These are phyloP conservation scores for Lecanicillium sp. DNA, from an alignment of 2,329 filamentous ascomycete species.

Conservation along the genomic window DNA sequence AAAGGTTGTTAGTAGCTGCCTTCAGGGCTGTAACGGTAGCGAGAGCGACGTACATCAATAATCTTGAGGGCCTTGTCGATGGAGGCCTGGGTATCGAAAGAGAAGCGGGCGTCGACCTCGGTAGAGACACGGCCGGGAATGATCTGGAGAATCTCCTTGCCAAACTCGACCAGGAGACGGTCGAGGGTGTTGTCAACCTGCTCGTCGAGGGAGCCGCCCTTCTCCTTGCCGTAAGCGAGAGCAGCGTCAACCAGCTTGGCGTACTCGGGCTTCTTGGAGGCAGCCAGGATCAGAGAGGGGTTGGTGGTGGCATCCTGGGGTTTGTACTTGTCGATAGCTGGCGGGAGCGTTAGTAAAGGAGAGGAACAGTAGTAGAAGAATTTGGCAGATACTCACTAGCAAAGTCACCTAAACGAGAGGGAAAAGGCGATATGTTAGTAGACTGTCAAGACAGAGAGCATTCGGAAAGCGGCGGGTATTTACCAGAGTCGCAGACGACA, in stretches of 20 bases:
- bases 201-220: conserved; percentile 60
- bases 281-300: conserved; percentile 95
- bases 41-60: conserved; percentile 62
- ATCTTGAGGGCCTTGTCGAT: conserved; percentile 95
- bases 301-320: conserved; percentile 99
- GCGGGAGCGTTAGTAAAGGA: conserved; percentile 21
- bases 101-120: conserved; percentile 93
- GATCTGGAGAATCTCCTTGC: conserved; percentile 93
- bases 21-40: conserved; percentile 67
- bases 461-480: conserved; percentile 28
- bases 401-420: conserved; percentile 54
- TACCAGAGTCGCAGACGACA: conserved; percentile 96
- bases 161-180: conserved; percentile 93
- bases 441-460: conserved; percentile 1
- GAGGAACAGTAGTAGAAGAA: neutral
- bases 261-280: conserved; percentile 97
- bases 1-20: conserved; percentile 40
- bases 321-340: conserved; percentile 98
- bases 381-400: conserved; percentile 51
- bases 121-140: conserved; percentile 98
- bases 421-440: conserved; percentile 21
- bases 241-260: conserved; percentile 83
- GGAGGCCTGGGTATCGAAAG: conserved; percentile 87
- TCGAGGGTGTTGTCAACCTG: conserved; percentile 89
- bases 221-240: conserved; percentile 75